Conservation (phyloP, 1,284 basidiomycete genomes). For the Microbotryum silenes-acaulis region DNA sequence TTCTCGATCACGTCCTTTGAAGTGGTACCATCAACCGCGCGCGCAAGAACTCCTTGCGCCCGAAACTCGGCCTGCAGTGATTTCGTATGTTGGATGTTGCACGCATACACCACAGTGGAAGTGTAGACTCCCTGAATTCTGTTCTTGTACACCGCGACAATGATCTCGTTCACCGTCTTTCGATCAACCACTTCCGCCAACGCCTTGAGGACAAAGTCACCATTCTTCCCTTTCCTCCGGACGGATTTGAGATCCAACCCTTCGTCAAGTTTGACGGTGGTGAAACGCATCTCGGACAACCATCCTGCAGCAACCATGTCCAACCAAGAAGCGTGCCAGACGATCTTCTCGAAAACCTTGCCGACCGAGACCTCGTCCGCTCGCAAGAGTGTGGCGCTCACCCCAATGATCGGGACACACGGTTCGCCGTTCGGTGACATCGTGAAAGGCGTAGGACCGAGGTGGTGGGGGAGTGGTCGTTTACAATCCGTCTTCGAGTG, state of each 20-base stretch:
- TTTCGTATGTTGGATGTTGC: constrained; percentile 50
- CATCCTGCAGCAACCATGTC: constrained; percentile 60
- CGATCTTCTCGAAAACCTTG: constrained; percentile 81
- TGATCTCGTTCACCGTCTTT: constrained; percentile 60
- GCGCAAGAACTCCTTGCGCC: no score
- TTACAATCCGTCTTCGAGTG: not conserved
- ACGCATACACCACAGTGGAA: constrained; percentile 75
- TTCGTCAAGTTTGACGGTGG: constrained; percentile 60
- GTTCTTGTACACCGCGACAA: constrained; percentile 73
- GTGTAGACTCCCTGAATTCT: constrained; percentile 36
- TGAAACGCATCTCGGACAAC: constrained; percentile 71
- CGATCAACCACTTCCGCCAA: constrained; percentile 74
- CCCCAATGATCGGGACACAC: constrained; percentile 76
- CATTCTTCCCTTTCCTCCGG: constrained; percentile 56
- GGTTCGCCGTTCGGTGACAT: constrained; percentile 27
- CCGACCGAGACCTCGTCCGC: constrained; percentile 85
- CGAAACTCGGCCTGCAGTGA: no score
- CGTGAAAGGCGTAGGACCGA: not conserved
- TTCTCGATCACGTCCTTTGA: no score
- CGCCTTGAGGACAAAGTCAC: constrained; percentile 70
- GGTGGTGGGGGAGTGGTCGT: not conserved
- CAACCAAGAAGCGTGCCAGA: constrained; percentile 86
- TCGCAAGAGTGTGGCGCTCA: constrained; percentile 88
- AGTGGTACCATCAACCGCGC: no score
- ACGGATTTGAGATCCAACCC: constrained; percentile 59